phyloP scores from a whole-genome alignment of 371 early-diverging fungal species.

The Haplosporangium sp. region DNA sequence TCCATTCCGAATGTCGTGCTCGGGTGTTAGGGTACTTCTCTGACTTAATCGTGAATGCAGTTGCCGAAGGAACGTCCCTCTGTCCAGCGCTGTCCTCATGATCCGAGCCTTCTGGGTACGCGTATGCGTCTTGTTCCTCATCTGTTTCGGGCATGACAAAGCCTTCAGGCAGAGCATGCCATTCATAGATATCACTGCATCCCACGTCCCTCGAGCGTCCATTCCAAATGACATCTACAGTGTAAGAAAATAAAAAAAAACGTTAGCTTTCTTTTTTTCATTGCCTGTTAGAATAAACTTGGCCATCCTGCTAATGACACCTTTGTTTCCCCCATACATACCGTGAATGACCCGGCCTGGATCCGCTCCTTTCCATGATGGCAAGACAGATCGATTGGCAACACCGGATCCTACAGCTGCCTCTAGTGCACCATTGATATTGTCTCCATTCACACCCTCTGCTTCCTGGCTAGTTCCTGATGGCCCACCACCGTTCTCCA shows the following conservation, averaged over 20 bases:
- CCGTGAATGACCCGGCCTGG: constrained; percentile 46
- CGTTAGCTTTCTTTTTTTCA: not conserved
- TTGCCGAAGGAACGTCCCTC: not conserved
- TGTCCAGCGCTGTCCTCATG: constrained; percentile 8
- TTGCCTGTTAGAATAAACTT: not conserved
- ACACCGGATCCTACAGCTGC: constrained; percentile 3
- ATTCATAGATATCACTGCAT: constrained; percentile 34
- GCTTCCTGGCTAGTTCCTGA: not conserved
- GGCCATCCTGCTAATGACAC: not conserved
- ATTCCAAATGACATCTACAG: constrained; percentile 33
- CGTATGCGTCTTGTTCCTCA: constrained; percentile 52
- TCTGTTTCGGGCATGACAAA: constrained; percentile 48
- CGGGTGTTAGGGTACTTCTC: not conserved
- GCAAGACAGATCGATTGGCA: constrained; percentile 31
- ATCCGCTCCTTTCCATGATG: constrained; percentile 51
- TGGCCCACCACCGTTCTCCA: constrained; percentile 39
- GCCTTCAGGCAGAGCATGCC: constrained; percentile 39
- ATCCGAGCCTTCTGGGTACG: constrained; percentile 47
- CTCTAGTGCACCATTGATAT: constrained; percentile 3
- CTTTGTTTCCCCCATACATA: not conserved
- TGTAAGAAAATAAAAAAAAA: not conserved
- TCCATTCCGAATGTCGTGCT: constrained; percentile 29
- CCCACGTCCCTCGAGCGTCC: constrained; percentile 14
- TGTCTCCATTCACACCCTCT: not conserved
- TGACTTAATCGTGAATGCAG: not conserved